These are phyloP conservation scores for Phytopythium mirpurense DNA, from an alignment of 352 stramenopile genomes.

Conservation along the genomic window DNA sequence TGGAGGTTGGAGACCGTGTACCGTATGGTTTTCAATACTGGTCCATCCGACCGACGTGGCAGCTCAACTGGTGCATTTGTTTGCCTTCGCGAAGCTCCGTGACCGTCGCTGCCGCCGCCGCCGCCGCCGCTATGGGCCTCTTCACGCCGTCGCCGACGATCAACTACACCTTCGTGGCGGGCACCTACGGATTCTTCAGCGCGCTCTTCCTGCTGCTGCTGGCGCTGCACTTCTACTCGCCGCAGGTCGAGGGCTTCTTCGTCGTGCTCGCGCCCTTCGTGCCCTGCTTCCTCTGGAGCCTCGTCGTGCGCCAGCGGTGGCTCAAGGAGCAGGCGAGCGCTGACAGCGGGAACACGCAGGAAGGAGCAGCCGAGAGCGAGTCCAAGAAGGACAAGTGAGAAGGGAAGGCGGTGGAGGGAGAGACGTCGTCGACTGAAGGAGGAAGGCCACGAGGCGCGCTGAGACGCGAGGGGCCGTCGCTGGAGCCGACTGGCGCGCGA, in stretches of 20 bases:
- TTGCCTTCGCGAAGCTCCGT: too few species aligned
- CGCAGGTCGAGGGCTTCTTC: slow-evolving; percentile 78
- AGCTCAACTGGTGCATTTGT: too few species aligned
- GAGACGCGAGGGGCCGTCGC: too few species aligned
- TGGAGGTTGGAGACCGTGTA: neutral
- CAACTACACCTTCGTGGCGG: slow-evolving; percentile 89
- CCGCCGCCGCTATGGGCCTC: slow-evolving; percentile 22
- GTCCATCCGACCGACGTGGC: neutral
- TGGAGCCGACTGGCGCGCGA: too few species aligned
- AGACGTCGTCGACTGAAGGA: too few species aligned
- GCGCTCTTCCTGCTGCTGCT: slow-evolving; percentile 51
- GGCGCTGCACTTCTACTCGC: slow-evolving; percentile 54
- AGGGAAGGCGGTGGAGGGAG: too few species aligned
- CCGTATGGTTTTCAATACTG: neutral
- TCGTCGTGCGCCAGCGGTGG: slow-evolving; percentile 75
- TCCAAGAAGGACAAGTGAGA: slow-evolving; percentile 30
- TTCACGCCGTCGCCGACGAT: slow-evolving; percentile 72
- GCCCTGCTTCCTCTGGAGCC: slow-evolving; percentile 80
- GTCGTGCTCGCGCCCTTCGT: slow-evolving; percentile 78
- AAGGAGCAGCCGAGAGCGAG: slow-evolving; percentile 9
- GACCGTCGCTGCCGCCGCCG: neutral
- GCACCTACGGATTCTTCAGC: slow-evolving; percentile 70
- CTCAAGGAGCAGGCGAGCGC: slow-evolving; percentile 22
- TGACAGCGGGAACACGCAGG: slow-evolving; percentile 12
- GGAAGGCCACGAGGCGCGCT: too few species aligned